Evolutionary conservation across 2,329 filamentous ascomycete genomes (phyloP).

Genomic region (Emericellopsis atlantica): DNA sequence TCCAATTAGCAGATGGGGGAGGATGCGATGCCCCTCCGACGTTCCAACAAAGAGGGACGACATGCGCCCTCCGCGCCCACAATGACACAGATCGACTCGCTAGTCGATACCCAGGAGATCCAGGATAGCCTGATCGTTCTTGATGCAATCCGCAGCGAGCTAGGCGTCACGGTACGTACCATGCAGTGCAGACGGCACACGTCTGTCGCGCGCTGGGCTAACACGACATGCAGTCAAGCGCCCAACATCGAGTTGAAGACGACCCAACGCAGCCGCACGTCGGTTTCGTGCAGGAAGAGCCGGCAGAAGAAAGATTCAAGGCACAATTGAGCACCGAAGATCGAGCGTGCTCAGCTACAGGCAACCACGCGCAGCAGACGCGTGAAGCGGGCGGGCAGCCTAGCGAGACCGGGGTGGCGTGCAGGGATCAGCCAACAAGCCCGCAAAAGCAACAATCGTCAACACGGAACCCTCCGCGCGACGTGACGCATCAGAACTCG

Average conservation of each 20-base stretch:
- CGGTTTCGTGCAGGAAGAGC: neutral
- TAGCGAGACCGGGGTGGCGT: neutral
- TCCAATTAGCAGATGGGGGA: neutral
- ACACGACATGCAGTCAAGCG: neutral
- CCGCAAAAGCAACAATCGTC: constrained; percentile 4
- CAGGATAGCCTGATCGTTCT: constrained; percentile 31
- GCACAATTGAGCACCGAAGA: neutral
- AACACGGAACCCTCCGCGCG: neutral
- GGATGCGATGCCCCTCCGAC: neutral
- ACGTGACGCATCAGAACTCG: neutral
- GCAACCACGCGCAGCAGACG: neutral
- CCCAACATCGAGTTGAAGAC: neutral
- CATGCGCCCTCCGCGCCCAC: constrained; percentile 7
- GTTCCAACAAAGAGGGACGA: neutral
- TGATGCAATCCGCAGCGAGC: constrained; percentile 21
- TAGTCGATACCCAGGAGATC: constrained; percentile 16
- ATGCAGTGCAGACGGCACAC: neutral
- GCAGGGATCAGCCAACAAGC: constrained; percentile 3
- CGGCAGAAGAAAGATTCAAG: neutral
- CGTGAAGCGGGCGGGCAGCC: neutral
- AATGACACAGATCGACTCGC: constrained; percentile 16
- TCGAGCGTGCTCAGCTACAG: neutral
- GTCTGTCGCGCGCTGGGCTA: neutral
- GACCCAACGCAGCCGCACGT: neutral
- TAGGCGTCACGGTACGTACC: constrained; percentile 11